Evolutionary conservation across 2,329 filamentous ascomycete species (phyloP).

Genomic region (Aspergillus sp.): DNA sequence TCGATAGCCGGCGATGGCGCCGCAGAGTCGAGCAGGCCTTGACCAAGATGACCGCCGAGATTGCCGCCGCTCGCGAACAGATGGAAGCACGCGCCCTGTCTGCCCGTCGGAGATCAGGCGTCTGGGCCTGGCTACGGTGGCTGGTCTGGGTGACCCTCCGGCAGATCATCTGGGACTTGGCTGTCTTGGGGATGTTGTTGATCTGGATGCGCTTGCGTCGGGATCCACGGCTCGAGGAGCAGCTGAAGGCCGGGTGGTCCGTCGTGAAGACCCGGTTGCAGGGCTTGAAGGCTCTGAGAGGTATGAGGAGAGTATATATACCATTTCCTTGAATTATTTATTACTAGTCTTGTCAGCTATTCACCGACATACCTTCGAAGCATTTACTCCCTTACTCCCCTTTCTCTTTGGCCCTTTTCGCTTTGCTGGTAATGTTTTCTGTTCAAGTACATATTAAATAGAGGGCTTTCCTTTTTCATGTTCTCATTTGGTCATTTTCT

Average conservation of each 20-base stretch:
- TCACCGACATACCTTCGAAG: neutral
- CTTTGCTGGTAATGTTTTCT: neutral
- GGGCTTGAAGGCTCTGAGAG: slow-evolving; percentile 26
- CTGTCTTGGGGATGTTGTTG: slow-evolving; percentile 47
- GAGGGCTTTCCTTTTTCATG: neutral
- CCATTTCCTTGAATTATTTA: slow-evolving; percentile 21
- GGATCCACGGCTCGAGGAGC: slow-evolving; percentile 43
- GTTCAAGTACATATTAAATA: slow-evolving; percentile 11
- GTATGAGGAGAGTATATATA: slow-evolving; percentile 23
- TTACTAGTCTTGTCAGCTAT: neutral
- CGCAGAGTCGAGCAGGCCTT: slow-evolving; percentile 80
- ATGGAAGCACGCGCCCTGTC: slow-evolving; percentile 75
- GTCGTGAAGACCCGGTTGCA: slow-evolving; percentile 35
- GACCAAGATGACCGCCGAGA: slow-evolving; percentile 85
- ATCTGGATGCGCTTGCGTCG: slow-evolving; percentile 44
- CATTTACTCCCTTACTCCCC: neutral
- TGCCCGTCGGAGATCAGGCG: slow-evolving; percentile 62
- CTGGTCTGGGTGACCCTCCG: slow-evolving; percentile 67
- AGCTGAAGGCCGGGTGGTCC: slow-evolving; percentile 33
- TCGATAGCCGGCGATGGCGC: slow-evolving; percentile 65
- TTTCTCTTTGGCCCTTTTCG: neutral
- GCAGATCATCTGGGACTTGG: slow-evolving; percentile 71
- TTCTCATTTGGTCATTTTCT: neutral
- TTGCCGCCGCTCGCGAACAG: slow-evolving; percentile 89
- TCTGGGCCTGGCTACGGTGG: slow-evolving; percentile 71